Evolutionary conservation across 345 rosid species (phyloP).

Genomic region (Gossypium australe): DNA sequence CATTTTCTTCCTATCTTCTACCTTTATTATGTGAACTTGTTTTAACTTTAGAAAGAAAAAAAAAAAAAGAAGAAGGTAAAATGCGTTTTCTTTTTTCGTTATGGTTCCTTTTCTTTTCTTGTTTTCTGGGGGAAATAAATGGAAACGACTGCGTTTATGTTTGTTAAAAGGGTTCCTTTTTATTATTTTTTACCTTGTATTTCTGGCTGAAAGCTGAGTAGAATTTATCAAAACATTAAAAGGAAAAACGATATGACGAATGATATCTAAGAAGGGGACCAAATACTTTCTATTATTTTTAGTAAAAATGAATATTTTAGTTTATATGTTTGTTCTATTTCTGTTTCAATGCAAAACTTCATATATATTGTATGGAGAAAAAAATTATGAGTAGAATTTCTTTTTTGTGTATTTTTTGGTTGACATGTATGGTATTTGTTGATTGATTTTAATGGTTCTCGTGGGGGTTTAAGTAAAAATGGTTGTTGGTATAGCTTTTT

Average conservation of each 20-base stretch:
- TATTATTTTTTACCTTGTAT: not conserved
- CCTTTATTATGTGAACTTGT: constrained; percentile 1
- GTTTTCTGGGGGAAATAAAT: constrained; percentile 18
- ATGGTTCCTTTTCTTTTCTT: not conserved
- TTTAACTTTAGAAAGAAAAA: not conserved
- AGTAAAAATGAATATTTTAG: not conserved
- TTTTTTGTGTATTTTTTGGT: not conserved
- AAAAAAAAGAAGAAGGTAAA: not conserved
- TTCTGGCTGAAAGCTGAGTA: not conserved
- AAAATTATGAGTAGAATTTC: too few species aligned
- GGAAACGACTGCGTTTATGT: constrained; percentile 13
- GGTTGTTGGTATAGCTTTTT: not conserved
- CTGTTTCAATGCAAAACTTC: not conserved
- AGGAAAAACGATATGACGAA: not conserved
- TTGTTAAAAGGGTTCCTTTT: not conserved
- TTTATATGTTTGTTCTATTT: constrained; percentile 10
- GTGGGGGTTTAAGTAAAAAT: not conserved
- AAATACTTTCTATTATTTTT: not conserved
- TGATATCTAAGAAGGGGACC: constrained; percentile 18
- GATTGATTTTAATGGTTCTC: constrained; percentile 1
- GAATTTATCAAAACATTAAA: constrained; percentile 5
- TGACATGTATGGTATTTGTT: constrained; percentile 7
- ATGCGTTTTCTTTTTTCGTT: not conserved
- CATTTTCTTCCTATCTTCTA: constrained; percentile 16
- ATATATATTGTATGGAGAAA: too few species aligned